Base-by-base conservation (phyloP, 768 basidiomycete species). In the Tephrocybe sp. region DNA sequence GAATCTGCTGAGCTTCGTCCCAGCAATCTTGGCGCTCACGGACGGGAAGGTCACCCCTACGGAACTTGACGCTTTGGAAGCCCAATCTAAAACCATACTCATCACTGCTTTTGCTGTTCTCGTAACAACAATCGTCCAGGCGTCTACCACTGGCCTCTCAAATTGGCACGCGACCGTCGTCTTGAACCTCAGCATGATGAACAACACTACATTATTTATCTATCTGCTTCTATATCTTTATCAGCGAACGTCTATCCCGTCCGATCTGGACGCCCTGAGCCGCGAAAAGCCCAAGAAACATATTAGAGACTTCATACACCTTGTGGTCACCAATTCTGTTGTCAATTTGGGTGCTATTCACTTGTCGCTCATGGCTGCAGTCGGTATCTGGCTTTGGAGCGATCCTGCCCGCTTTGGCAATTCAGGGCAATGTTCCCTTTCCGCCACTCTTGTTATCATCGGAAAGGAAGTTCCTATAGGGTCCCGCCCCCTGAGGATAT, bases 71-170 rank as follows among this genome's bases (percentile, higher is more conserved):
- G 21, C 49, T 40, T 15, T 53, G 7, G 34, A 48, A 18, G 27
- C 21, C 15, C 52, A 53, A n/a, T 48, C 47, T 2, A 48, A 25
- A 13, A 22, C 11, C 6, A 29, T 29, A 5, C 27, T 29, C 27
- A 29, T 29, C 27, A 29, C 27, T 5, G 27, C 27, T 29, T 64
- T 62, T 38, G 64, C 59, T 27, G 47, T 66, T 11, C 58, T 66
- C 3, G 49, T 64, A 33, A 56, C 64, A 0, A 52, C 58, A n/a
- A 49, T 64, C 37, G 52, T 62, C 18, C 52, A 64, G 47, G 60
- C 60, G 4, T 25, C 15, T 22, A 58, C 51, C 27, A 29, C 5
- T 11, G 27, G 27, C 27, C 5, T 29, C 27, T 29, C 27, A 11
- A 29, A 29, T 29, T 29, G 11, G 6, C 27, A 29, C 27, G 27